Conservation (phyloP, 1,284 basidiomycete genomes). For the Apiotrichum gamsii region DNA sequence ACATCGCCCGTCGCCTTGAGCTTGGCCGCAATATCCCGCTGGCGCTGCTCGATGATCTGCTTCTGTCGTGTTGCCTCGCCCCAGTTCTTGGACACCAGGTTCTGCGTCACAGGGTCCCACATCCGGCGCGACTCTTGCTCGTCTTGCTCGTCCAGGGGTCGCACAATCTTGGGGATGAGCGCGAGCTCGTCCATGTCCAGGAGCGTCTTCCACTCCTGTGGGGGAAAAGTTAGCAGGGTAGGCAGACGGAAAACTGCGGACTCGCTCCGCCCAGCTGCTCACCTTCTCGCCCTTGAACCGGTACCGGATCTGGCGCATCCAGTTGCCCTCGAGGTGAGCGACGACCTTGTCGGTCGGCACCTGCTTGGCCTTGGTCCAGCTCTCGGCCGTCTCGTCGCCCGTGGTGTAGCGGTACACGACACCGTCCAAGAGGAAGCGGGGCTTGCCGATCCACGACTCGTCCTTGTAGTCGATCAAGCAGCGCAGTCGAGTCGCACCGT, state of each 20-base stretch:
- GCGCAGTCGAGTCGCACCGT: slow-evolving; percentile 59
- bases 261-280: slow-evolving; percentile 26
- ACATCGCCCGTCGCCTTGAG: slow-evolving; percentile 67
- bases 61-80: slow-evolving; percentile 82
- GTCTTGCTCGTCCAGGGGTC: slow-evolving; percentile 72
- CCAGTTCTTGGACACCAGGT: slow-evolving; percentile 77
- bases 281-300: slow-evolving; percentile 60
- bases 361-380: slow-evolving; percentile 81
- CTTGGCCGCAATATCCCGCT: slow-evolving; percentile 77
- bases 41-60: slow-evolving; percentile 77
- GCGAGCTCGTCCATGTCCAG: slow-evolving; percentile 70
- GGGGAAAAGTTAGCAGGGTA: background rate
- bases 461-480: slow-evolving; percentile 92
- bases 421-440: slow-evolving; percentile 82
- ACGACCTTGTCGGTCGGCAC: slow-evolving; percentile 73
- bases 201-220: slow-evolving; percentile 62
- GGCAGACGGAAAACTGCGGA: too few relatives aligned
- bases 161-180: slow-evolving; percentile 75
- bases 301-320: slow-evolving; percentile 78
- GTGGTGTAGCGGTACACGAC: slow-evolving; percentile 70
- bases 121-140: slow-evolving; percentile 76
- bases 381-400: slow-evolving; percentile 51
- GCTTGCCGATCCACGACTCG: slow-evolving; percentile 90
- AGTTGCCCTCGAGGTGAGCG: slow-evolving; percentile 79
- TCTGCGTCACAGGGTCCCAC: slow-evolving; percentile 78